Conservation (phyloP, 2,329 filamentous ascomycete species). For the Hypoxylon sp. region DNA sequence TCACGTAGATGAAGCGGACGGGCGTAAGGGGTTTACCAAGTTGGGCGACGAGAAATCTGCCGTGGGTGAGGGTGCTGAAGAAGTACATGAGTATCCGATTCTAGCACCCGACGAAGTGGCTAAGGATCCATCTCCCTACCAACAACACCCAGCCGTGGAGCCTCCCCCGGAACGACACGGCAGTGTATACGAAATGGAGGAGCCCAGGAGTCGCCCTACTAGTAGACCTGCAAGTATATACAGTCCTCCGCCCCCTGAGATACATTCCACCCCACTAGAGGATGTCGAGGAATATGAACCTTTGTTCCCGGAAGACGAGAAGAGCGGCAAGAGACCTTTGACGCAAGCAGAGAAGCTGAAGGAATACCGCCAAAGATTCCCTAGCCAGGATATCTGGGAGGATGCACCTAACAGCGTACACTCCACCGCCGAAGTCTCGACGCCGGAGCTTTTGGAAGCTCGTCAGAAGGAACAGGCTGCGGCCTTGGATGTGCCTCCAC, state of each 20-base stretch:
- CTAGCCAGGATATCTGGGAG: slow-evolving; percentile 97
- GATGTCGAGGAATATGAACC: slow-evolving; percentile 96
- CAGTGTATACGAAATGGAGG: slow-evolving; percentile 68
- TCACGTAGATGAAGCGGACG: slow-evolving; percentile 78
- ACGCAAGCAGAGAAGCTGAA: slow-evolving; percentile 61
- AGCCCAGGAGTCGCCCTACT: slow-evolving; percentile 72
- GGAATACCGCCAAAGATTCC: slow-evolving; percentile 78
- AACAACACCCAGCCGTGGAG: slow-evolving; percentile 84
- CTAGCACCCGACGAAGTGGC: slow-evolving; percentile 88
- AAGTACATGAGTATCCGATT: slow-evolving; percentile 80
- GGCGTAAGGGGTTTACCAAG: slow-evolving; percentile 60
- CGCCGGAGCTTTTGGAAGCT: slow-evolving; percentile 73
- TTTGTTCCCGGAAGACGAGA: slow-evolving; percentile 85
- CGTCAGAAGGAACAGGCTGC: slow-evolving; percentile 57
- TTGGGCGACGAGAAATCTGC: slow-evolving; percentile 62
- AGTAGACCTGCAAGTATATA: slow-evolving; percentile 75
- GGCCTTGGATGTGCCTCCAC: slow-evolving; percentile 53
- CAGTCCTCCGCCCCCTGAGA: slow-evolving; percentile 66
- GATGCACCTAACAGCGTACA: slow-evolving; percentile 90
- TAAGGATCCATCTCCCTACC: slow-evolving; percentile 77
- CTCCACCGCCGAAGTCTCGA: slow-evolving; percentile 84
- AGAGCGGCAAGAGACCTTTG: slow-evolving; percentile 58
- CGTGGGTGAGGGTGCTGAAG: slow-evolving; percentile 67
- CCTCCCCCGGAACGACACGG: slow-evolving; percentile 75
- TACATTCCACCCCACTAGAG: slow-evolving; percentile 79